These are phyloP conservation scores for Zoysia matrella DNA, from an alignment of 202 grass and related monocot genomes.

Conservation along the genomic window DNA sequence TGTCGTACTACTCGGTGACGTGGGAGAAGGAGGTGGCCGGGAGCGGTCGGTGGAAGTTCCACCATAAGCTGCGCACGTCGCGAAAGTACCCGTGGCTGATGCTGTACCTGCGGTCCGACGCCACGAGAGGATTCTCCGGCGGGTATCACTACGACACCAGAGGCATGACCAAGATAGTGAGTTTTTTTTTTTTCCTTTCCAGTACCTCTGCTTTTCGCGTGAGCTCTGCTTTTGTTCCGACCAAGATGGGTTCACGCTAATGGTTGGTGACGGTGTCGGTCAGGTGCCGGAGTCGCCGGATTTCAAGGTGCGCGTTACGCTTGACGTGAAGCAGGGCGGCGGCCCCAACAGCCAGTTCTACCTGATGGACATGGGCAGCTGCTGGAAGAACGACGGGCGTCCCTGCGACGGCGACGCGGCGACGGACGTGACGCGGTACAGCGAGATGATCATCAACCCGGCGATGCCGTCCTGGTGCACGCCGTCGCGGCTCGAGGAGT, in stretches of 20 bases:
- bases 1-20: slow-evolving; percentile 69
- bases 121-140: slow-evolving; percentile 84
- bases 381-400: slow-evolving; percentile 87
- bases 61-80: slow-evolving; percentile 72
- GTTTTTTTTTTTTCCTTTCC: background rate
- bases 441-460: slow-evolving; percentile 98
- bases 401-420: slow-evolving; percentile 75
- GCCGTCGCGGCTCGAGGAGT: slow-evolving; percentile 51
- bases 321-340: slow-evolving; percentile 79
- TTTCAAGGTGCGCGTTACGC: slow-evolving; percentile 75
- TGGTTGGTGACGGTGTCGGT: too few species aligned
- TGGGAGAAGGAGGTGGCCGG: slow-evolving; percentile 72
- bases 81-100: slow-evolving; percentile 88
- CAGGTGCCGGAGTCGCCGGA: slow-evolving; percentile 82
- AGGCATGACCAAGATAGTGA: slow-evolving; percentile 93
- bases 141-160: slow-evolving; percentile 95
- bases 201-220: too few species aligned
- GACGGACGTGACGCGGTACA: slow-evolving; percentile 86
- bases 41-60: slow-evolving; percentile 68
- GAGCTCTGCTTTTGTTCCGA: background rate
- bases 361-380: slow-evolving; percentile 96
- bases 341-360: slow-evolving; percentile 85
- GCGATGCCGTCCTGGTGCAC: slow-evolving; percentile 64
- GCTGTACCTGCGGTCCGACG: slow-evolving; percentile 90
- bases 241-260: too few species aligned